A percentile compares a stretch with the other conserved stretches of the same genome.
phyloP scores from a whole-genome alignment of 768 basidiomycete genomes.

The Leccinellum albellum region DNA sequence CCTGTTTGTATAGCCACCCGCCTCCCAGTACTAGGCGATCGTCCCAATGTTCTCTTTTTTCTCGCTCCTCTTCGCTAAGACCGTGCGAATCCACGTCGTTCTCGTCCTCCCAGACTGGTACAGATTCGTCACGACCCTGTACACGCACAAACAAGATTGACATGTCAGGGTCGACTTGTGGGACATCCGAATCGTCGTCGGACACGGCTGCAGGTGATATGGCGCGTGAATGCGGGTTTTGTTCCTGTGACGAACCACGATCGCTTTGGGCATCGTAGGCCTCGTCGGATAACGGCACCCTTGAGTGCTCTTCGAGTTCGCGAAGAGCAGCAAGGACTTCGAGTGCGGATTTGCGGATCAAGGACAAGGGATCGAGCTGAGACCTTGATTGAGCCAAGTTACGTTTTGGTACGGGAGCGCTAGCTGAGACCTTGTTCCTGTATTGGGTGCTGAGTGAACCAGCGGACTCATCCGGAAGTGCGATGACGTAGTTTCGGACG shows the following conservation, averaged over 20 bases:
- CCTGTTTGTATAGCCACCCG: conserved; percentile 78
- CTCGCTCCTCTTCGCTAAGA: conserved; percentile 45
- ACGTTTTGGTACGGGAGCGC: conserved; percentile 33
- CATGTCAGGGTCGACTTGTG: conserved; percentile 50
- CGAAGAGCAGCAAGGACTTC: conserved; percentile 80
- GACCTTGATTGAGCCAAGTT: conserved; percentile 31
- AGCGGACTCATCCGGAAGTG: conserved; percentile 72
- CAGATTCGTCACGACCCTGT: conserved; percentile 55
- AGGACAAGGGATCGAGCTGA: conserved; percentile 56
- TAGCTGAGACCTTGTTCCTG: conserved; percentile 45
- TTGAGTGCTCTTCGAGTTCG: conserved; percentile 72
- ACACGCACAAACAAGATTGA: conserved; percentile 70
- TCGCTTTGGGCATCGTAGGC: conserved; percentile 83
- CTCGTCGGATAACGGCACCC: conserved; percentile 75
- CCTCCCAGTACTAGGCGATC: conserved; percentile 74
- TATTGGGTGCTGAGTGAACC: conserved; percentile 55
- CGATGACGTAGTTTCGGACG: conserved; percentile 78
- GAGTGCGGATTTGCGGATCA: conserved; percentile 73
- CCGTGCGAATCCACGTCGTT: conserved; percentile 41
- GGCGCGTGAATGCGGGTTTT: conserved; percentile 37
- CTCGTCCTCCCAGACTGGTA: conserved; percentile 84
- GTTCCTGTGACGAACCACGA: conserved; percentile 43
- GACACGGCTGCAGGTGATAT: conserved; percentile 43
- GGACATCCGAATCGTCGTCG: conserved; percentile 32
- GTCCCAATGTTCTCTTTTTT: conserved; percentile 75